These are phyloP conservation scores for Alternaria ethzedia DNA, from an alignment of 2,329 filamentous ascomycete genomes.

Conservation along the genomic window DNA sequence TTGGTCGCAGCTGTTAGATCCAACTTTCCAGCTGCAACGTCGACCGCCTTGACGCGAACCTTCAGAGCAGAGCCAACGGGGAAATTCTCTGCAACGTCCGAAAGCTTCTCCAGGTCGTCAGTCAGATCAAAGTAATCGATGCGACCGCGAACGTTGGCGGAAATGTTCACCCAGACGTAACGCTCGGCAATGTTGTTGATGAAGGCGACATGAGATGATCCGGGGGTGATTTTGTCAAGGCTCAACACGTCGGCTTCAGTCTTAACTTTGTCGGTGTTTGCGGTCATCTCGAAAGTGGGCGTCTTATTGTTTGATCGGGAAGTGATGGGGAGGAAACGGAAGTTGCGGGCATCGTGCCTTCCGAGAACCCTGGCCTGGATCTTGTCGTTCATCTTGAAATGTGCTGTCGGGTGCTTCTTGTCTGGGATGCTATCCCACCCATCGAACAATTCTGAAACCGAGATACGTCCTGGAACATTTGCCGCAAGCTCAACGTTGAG, in stretches of 20 bases:
- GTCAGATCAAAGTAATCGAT: conserved; percentile 84
- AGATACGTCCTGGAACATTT: conserved; percentile 89
- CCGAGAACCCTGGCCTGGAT: conserved; percentile 81
- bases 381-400: conserved; percentile 74
- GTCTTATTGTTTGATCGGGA: conserved; percentile 77
- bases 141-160: conserved; percentile 84
- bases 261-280: conserved; percentile 68
- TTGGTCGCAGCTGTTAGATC: conserved; percentile 82
- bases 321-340: conserved; percentile 89
- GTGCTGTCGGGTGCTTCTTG: conserved; percentile 77
- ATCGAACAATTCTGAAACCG: conserved; percentile 90
- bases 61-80: conserved; percentile 88
- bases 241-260: conserved; percentile 68
- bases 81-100: conserved; percentile 79
- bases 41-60: conserved; percentile 77
- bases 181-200: conserved; percentile 87
- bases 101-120: conserved; percentile 80
- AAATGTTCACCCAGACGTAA: conserved; percentile 88
- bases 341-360: conserved; percentile 86
- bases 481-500: conserved; percentile 89
- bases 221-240: conserved; percentile 74
- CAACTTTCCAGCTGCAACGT: conserved; percentile 74
- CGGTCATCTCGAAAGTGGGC: conserved; percentile 82
- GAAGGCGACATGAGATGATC: conserved; percentile 78
- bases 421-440: conserved; percentile 85